phyloP scores from a whole-genome alignment of 2,329 filamentous ascomycete species.

The Cladosporium sp. region DNA sequence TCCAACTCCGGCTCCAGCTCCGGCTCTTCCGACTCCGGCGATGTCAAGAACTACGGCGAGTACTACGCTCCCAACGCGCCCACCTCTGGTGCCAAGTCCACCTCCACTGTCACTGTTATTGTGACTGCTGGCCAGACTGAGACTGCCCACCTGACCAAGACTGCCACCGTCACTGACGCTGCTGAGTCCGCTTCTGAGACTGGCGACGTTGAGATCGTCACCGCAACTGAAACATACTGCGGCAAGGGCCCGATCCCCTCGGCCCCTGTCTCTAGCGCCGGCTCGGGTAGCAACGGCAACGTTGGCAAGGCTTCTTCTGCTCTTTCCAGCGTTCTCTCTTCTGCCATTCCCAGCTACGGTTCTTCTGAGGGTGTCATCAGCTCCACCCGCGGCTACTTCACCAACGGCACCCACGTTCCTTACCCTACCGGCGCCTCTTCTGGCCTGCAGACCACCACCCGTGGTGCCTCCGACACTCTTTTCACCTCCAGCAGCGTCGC shows the following conservation, averaged over 20 bases:
- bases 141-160: conserved; percentile 3
- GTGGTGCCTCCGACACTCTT: not conserved
- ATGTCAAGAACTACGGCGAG: not conserved
- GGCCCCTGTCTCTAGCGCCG: not conserved
- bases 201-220: conserved; percentile 6
- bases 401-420: conserved; percentile 2
- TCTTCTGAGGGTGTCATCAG: not conserved
- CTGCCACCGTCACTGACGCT: not conserved
- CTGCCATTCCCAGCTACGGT: not conserved
- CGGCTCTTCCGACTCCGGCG: not conserved
- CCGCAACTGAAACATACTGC: conserved; percentile 10
- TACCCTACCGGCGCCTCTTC: not conserved
- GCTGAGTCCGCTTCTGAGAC: not conserved
- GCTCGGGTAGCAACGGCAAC: not conserved
- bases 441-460: conserved; percentile 3
- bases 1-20: not conserved
- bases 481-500: conserved; percentile 4
- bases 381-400: conserved; percentile 7
- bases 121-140: conserved; percentile 7
- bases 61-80: conserved; percentile 11
- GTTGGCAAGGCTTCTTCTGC: conserved; percentile 1
- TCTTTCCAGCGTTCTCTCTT: not conserved
- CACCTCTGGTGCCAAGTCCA: conserved; percentile 1
- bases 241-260: conserved; percentile 10
- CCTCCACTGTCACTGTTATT: conserved; percentile 10